Conservation (phyloP, 1,284 basidiomycete species). For the Papiliotrema flavescens region DNA sequence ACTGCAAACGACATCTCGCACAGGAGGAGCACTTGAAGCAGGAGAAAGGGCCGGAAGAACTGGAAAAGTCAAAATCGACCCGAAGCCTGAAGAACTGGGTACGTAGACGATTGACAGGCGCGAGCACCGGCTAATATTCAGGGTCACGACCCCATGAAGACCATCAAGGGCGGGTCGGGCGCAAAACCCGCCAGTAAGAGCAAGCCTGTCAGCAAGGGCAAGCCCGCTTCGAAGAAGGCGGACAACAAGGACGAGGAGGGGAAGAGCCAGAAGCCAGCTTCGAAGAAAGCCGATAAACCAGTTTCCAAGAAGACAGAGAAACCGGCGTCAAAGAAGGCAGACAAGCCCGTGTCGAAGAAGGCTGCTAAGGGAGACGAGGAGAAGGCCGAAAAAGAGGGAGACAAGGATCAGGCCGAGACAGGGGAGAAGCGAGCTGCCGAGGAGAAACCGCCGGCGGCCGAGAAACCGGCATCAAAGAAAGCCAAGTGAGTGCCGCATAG, state of each 20-base stretch:
- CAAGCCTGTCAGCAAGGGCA: constrained; percentile 25
- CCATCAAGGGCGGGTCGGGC: constrained; percentile 9
- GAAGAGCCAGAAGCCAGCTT: constrained; percentile 11
- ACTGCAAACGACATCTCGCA: constrained; percentile 47
- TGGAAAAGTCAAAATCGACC: constrained; percentile 44
- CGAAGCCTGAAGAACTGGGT: constrained; percentile 47
- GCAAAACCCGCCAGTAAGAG: constrained; percentile 11
- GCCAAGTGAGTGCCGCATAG: constrained; percentile 27
- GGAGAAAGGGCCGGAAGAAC: constrained; percentile 40
- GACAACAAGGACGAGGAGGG: constrained; percentile 11
- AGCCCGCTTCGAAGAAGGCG: constrained; percentile 9
- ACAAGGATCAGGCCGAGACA: constrained; percentile 5
- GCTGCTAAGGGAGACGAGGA: constrained; percentile 8
- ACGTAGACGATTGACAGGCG: constrained; percentile 2
- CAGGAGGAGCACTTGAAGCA: constrained; percentile 46
- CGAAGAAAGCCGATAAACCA: constrained; percentile 16
- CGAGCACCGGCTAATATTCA: constrained; percentile 7
- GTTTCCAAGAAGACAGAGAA: constrained; percentile 18
- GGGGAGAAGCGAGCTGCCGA: constrained; percentile 11
- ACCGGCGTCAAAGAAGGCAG: constrained; percentile 17
- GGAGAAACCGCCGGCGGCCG: constrained; percentile 7
- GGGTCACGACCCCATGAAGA: constrained; percentile 44
- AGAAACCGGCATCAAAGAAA: constrained; percentile 23
- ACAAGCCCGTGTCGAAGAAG: constrained; percentile 17
- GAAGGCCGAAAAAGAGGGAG: constrained; percentile 9